phyloP scores from a whole-genome alignment of 2,329 filamentous ascomycete genomes.

The Geoglossum cookeanum region DNA sequence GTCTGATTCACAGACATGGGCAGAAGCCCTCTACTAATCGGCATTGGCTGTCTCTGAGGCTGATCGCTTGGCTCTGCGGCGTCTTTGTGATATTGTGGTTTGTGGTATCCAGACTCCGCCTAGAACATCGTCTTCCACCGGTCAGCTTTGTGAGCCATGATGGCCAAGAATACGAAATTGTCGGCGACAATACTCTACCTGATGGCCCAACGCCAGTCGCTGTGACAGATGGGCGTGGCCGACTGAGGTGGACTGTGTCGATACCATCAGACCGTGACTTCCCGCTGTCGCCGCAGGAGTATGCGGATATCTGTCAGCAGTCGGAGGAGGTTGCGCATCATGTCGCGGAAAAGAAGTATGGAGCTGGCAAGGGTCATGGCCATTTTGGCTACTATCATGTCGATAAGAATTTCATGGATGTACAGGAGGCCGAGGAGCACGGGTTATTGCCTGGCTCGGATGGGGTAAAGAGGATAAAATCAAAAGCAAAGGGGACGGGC shows the following conservation, averaged over 20 bases:
- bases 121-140: constrained; percentile 15
- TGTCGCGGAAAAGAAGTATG: constrained; percentile 32
- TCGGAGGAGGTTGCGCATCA: constrained; percentile 44
- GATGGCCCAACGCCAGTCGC: constrained; percentile 49
- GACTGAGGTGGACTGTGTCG: constrained; percentile 60
- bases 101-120: constrained; percentile 26
- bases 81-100: constrained; percentile 26
- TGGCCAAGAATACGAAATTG: constrained; percentile 42
- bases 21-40: constrained; percentile 38
- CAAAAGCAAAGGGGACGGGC: constrained; percentile 14
- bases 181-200: constrained; percentile 45
- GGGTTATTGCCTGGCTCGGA: constrained; percentile 36
- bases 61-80: constrained; percentile 34
- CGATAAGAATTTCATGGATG: constrained; percentile 55
- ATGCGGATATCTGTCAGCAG: constrained; percentile 48
- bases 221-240: constrained; percentile 22
- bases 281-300: constrained; percentile 45
- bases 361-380: constrained; percentile 23
- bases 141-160: constrained; percentile 23
- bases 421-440: constrained; percentile 47
- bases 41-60: constrained; percentile 37
- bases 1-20: constrained; percentile 43
- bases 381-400: constrained; percentile 34
- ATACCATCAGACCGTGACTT: constrained; percentile 51
- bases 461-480: constrained; percentile 18